phyloP scores from a whole-genome alignment of 108 stramenopile species.

The Cyclotella kingstonii region DNA sequence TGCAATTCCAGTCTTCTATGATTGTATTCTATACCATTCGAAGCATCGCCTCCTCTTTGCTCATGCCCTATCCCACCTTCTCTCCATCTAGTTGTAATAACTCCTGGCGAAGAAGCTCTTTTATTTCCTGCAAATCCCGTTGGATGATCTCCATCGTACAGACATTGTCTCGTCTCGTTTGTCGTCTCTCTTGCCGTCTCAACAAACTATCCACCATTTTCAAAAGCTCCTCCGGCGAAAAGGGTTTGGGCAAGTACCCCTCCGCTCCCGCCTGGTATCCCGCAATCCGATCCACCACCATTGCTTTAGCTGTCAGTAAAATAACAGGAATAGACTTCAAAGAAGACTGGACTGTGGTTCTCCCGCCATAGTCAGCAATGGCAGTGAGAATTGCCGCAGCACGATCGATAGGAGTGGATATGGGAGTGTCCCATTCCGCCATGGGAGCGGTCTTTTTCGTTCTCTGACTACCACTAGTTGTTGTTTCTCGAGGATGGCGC shows the following conservation, averaged over 20 bases:
- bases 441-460: background rate
- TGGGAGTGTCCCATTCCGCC: background rate
- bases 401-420: conserved; percentile 22
- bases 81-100: no score
- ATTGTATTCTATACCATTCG: no score
- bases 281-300: conserved; percentile 76
- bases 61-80: no score
- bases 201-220: conserved; percentile 79
- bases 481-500: conserved; percentile 1
- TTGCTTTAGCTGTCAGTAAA: conserved; percentile 78
- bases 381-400: conserved; percentile 15
- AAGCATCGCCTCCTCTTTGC: no score
- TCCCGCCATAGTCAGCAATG: no score
- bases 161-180: background rate
- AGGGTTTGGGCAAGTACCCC: conserved; percentile 86
- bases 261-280: conserved; percentile 82
- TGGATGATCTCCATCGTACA: background rate
- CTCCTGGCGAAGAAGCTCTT: background rate
- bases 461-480: background rate
- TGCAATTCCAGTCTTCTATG: background rate
- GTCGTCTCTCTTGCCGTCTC: conserved; percentile 24
- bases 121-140: background rate
- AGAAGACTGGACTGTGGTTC: no score
- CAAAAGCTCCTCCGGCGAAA: conserved; percentile 83
- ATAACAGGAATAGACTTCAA: conserved; percentile 80